Base-by-base conservation (phyloP, 2,329 filamentous ascomycete genomes). In the Penicillium concentricum region DNA sequence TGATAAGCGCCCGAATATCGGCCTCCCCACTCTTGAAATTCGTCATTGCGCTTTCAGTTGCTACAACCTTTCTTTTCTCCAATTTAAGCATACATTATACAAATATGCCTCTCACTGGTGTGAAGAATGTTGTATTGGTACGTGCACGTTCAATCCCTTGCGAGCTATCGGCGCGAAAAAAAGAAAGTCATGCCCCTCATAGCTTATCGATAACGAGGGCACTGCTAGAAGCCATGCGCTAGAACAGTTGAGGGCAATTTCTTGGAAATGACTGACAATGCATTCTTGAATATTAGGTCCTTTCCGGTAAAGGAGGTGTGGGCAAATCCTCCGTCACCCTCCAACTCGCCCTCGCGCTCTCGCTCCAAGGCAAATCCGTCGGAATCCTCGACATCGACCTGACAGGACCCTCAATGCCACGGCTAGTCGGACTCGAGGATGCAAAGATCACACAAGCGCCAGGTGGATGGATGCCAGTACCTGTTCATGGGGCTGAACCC, bases 271-370 rank as follows among this genome's bases (percentile, higher is more conserved):
- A 48, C 46, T 38, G 22, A 59, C 22, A 5, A 30, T 22, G 4
- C 12, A 16, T 38, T 24, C 13, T 20, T 37, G 20, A 61, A 62
- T 44, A 28, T 64, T 50, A 84, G 79, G 83, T 93, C 61, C 88
- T 99, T 46, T 97, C 94, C 13, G 94, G 94, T 67, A 99, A 99
- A 83, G 94, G 94, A 70, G 94, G 94, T 66, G 94, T 99, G 20
- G 94, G 94, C 57, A 99, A 99, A 81, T 97, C 93, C 42, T 96
- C 92, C 51, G 87, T 97, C n/a, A 97, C 94, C 0, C 95, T 93
- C 1, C 94, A 99, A 74, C 87, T 99, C 16, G 94, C 94, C 9
- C 84, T 99, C 37, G 92, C 92, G 0, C 86, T 99, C 32, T 88
- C 91, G 2, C 83, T 94, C 1, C 85, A 90, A 61, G 93, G 93